Evolutionary conservation across 805 yeast genomes (phyloP), one percentile per base, ranked within the genome.

Genomic region (Candida incommunis): DNA sequence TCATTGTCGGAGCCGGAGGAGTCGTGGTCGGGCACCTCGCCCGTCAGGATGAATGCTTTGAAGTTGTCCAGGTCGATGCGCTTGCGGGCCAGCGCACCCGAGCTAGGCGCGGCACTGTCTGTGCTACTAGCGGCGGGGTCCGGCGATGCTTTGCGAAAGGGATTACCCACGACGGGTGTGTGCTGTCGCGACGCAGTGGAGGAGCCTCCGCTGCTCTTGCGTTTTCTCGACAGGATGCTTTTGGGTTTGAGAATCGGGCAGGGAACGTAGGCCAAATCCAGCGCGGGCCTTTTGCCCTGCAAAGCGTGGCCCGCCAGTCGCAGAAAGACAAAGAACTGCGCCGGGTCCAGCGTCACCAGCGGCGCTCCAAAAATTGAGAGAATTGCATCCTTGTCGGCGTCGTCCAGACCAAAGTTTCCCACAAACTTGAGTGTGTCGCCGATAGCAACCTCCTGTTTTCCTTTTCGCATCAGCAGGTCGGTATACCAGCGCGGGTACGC

Each of bases 401-500:
- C 70, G 2, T 77, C 56, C 13, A 90, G 64, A 45, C 76, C 78
- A 66, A 90, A 90, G 60, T 90, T 88, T 54, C 71, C 69, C 47
- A 92, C 67, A 59, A 90, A 90, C 41, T 67, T 66, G 61, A 82
- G 78, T n/a, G 85, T 83, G 59, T 92, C 97, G 9, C 70, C 72
- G 50, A 90, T 65, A 3, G 78, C 70, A 4, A 90, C 77, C 48
- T 79, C 71, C 40, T 78, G 71, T 31, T 78, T 78, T 49, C 56
- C 62, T 50, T 82, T 81, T 44, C 88, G 73, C 41, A 82, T 71
- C 29, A 82, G 72, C 25, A 90, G 76, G 56, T 85, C 88, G 52
- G 86, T 81, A 61, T 88, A 90, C 98, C 98, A 90, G 51, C 96
- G 69, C 53, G 90, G 74, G 61, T 90, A 90, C 1, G 96, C 82